Evolutionary conservation across 2,329 filamentous ascomycete species (phyloP), one percentile per base, ranked within the genome.

Genomic region (Plenodomus biglobosus): DNA sequence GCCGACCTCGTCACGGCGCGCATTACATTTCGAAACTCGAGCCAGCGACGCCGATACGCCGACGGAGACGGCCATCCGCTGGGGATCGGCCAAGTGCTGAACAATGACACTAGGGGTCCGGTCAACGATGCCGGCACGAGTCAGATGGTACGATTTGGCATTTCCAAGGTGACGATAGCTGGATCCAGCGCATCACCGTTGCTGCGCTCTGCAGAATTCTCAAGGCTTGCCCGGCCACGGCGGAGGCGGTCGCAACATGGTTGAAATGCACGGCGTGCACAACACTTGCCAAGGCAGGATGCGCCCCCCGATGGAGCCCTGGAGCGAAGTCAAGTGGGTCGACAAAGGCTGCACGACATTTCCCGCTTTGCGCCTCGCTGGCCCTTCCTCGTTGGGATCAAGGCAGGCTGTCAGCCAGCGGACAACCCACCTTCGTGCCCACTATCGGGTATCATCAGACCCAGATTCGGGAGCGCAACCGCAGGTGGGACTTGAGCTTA

Each of bases 401-500:
- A 50, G 51, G 56, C 52, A 51, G 51, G 45, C 46, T 42, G 51
- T 44, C 38, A 53, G 53, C 55, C 38, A 53, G 53, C 55, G 56
- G 55, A 58, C 53, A 58, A 52, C 56, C 56, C 53, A 61, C 56
- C 50, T 54, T 58, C 47, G 46, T 44, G 53, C 54, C 58, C 56
- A 59, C 50, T 54, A 36, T 47, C 55, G 53, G 55, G 44, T 56
- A 55, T 50, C 54, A 50, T 52, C 50, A 50, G 52, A 56, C 58
- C 61, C 59, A 59, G 55, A 62, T 52, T 42, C 53, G 48, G 55
- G 53, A 54, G 54, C 54, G 59, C 49, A 61, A 61, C 55, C 58
- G 58, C 53, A 56, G 57, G 61, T 64, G 61, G 62, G 62, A 62
- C 61, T 56, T 60, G 62, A 64, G 62, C 62, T 66, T 66, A 66